Evolutionary conservation across 257 asterid species (phyloP).

Genomic region (Solanum dulcamara): DNA sequence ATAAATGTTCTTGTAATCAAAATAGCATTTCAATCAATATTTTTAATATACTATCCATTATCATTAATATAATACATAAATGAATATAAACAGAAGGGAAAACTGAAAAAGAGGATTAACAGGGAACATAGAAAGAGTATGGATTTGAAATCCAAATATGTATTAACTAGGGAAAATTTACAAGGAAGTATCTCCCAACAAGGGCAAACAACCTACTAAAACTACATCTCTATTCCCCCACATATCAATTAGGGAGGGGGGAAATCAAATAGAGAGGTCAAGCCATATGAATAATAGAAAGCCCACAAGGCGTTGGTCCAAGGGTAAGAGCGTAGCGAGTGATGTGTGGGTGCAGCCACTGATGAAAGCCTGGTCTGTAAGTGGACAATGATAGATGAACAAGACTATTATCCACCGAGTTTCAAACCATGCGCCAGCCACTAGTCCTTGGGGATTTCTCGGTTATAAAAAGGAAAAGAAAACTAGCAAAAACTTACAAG

Average conservation of each 20-base stretch:
- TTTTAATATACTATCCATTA: background rate
- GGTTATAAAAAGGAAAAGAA: background rate
- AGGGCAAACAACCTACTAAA: background rate
- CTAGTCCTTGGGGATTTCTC: background rate
- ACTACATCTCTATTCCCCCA: constrained; percentile 4
- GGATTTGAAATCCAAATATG: background rate
- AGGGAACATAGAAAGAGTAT: background rate
- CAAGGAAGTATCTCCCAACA: background rate
- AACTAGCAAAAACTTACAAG: constrained; percentile 10
- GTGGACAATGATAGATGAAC: background rate
- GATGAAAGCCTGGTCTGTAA: background rate
- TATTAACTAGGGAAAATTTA: background rate
- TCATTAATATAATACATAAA: background rate
- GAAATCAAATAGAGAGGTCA: background rate
- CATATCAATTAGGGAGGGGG: background rate
- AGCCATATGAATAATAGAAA: background rate
- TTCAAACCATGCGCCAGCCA: background rate
- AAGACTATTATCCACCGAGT: background rate
- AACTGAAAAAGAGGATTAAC: background rate
- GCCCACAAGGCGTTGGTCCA: background rate
- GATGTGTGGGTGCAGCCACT: background rate
- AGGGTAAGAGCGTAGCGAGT: background rate
- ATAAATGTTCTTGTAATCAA: background rate
- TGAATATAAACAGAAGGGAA: background rate
- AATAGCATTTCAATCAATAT: background rate